Conservation (phyloP, 805 yeast genomes). For the Saccharomycopsis synnaedendra region DNA sequence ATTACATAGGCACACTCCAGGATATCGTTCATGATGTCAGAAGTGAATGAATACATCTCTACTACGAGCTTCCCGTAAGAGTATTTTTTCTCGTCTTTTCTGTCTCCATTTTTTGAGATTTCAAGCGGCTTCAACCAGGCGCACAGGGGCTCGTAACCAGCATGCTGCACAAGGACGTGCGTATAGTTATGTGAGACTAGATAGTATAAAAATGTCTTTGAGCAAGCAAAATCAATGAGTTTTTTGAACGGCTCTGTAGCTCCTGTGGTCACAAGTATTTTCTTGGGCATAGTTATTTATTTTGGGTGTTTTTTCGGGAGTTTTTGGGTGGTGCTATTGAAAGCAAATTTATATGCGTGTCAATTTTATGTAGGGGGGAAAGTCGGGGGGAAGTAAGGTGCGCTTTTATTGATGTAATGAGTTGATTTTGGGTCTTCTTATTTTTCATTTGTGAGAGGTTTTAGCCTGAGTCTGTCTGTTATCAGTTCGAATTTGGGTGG, state of each 20-base stretch:
- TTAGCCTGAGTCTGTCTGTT: too few species aligned
- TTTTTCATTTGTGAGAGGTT: too few species aligned
- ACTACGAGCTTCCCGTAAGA: constrained; percentile 21
- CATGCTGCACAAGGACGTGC: constrained; percentile 48
- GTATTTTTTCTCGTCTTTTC: not conserved
- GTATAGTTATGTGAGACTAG: constrained; percentile 29
- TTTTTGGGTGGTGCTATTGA: not conserved
- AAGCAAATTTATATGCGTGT: too few species aligned
- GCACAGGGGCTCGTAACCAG: constrained; percentile 25
- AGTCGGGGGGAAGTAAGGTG: too few species aligned
- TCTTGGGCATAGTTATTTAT: not conserved
- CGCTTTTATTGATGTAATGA: too few species aligned
- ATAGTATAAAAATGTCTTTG: constrained; percentile 23
- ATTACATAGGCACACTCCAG: constrained; percentile 46
- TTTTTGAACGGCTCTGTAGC: constrained; percentile 77
- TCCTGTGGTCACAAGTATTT: constrained; percentile 65
- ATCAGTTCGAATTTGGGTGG: too few species aligned
- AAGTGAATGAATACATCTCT: constrained; percentile 36
- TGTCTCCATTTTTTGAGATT: too few species aligned
- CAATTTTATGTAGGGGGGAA: too few species aligned
- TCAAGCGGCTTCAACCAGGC: too few species aligned
- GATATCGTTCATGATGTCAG: constrained; percentile 32
- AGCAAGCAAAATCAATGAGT: constrained; percentile 37
- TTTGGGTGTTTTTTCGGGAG: not conserved
- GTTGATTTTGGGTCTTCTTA: too few species aligned